Evolutionary conservation across 495 filamentous ascomycete genomes (phyloP).

Genomic region (Staphylotrichum longicolle): DNA sequence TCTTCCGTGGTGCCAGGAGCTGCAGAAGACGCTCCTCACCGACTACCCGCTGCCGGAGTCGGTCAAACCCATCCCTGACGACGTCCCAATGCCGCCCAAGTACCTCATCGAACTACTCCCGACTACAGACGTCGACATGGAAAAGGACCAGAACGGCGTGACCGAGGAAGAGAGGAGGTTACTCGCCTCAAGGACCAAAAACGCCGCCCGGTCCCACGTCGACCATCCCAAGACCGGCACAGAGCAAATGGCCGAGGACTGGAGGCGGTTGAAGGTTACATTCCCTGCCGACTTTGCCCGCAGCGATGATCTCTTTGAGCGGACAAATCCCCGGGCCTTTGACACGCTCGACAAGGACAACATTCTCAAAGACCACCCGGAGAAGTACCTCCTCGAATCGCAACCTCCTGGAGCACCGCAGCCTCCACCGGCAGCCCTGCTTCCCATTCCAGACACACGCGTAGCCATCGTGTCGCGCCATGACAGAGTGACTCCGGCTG

Average conservation of each 20-base stretch:
- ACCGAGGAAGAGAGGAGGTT: slow-evolving; percentile 20
- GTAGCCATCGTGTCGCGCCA: slow-evolving; percentile 53
- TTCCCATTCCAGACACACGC: slow-evolving; percentile 57
- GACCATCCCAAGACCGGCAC: slow-evolving; percentile 14
- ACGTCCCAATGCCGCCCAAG: slow-evolving; percentile 75
- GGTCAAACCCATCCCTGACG: slow-evolving; percentile 66
- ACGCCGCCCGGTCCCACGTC: slow-evolving; percentile 25
- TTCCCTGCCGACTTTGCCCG: slow-evolving; percentile 17
- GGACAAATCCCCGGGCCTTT: slow-evolving; percentile 17
- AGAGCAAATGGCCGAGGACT: slow-evolving; percentile 14
- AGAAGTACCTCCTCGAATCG: slow-evolving; percentile 35
- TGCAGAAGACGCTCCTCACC: slow-evolving; percentile 62
- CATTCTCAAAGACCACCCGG: slow-evolving; percentile 35
- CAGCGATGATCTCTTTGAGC: slow-evolving; percentile 17
- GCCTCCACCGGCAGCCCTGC: slow-evolving; percentile 40
- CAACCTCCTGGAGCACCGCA: background rate
- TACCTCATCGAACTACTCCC: slow-evolving; percentile 60
- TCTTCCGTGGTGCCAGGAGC: slow-evolving; percentile 68
- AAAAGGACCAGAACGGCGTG: background rate
- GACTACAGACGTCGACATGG: slow-evolving; percentile 14
- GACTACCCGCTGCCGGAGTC: slow-evolving; percentile 66
- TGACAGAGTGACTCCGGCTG: slow-evolving; percentile 65
- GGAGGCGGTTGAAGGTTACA: slow-evolving; percentile 6
- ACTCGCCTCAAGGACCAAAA: slow-evolving; percentile 19
- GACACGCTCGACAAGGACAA: slow-evolving; percentile 36